phyloP scores from a whole-genome alignment of 305 asterid genomes.

The Rubia tinctorum region DNA sequence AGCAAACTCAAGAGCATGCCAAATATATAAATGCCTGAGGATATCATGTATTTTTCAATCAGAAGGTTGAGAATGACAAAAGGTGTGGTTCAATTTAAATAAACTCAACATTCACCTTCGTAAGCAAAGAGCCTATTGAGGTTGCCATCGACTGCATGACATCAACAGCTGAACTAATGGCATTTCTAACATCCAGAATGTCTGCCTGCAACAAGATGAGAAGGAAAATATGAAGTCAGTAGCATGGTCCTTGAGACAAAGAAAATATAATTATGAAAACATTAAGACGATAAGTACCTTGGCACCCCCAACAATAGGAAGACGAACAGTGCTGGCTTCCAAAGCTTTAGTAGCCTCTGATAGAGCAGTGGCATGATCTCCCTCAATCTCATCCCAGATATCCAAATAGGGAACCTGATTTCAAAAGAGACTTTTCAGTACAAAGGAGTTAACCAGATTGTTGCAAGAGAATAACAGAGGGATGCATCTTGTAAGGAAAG shows the following conservation, averaged over 20 bases:
- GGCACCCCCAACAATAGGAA: conserved; percentile 69
- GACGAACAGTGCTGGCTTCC: conserved; percentile 50
- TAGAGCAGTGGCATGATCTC: conserved; percentile 54
- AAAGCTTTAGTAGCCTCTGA: conserved; percentile 58
- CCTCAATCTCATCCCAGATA: conserved; percentile 60
- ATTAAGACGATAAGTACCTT: conserved; percentile 34
- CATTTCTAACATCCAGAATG: conserved; percentile 50
- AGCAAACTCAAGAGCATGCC: background rate
- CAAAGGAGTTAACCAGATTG: background rate
- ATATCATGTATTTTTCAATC: background rate
- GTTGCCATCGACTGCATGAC: conserved; percentile 72
- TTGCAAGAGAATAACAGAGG: background rate
- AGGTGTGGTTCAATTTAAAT: background rate
- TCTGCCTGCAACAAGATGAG: conserved; percentile 50
- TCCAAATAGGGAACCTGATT: conserved; percentile 43
- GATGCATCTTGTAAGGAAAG: background rate
- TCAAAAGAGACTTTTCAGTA: background rate
- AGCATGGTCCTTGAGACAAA: background rate
- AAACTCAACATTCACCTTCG: conserved; percentile 36
- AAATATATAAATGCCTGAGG: background rate
- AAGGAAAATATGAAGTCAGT: background rate
- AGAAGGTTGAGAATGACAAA: background rate
- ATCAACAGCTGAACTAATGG: conserved; percentile 71
- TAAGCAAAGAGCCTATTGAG: conserved; percentile 45
- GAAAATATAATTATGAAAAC: background rate